Evolutionary conservation across 257 asterid species (phyloP).

Genomic region (Penstemon barbatus): DNA sequence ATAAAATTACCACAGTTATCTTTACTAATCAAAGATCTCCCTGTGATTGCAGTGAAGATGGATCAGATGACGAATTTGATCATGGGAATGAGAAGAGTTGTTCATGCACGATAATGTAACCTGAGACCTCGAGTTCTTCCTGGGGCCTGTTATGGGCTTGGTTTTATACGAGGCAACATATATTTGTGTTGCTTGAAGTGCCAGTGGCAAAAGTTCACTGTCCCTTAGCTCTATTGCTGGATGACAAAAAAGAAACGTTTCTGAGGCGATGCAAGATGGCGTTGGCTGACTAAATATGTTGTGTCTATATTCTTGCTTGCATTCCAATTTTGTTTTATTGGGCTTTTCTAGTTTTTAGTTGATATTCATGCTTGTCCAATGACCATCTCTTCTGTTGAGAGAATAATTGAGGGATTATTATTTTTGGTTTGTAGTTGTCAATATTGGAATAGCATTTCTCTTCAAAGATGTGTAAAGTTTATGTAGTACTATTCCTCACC

Average conservation of each 20-base stretch:
- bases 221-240: slow-evolving; percentile 21
- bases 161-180: slow-evolving; percentile 9
- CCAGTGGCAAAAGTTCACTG: slow-evolving; percentile 20
- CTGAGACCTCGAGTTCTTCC: slow-evolving; percentile 11
- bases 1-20: background rate
- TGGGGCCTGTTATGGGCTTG: slow-evolving; percentile 12
- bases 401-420: slow-evolving; percentile 23
- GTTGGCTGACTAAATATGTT: slow-evolving; percentile 32
- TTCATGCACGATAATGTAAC: slow-evolving; percentile 83
- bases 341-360: slow-evolving; percentile 14
- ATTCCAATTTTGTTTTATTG: slow-evolving; percentile 41
- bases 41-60: slow-evolving; percentile 66
- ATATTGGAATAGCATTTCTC: slow-evolving; percentile 29
- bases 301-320: slow-evolving; percentile 32
- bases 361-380: slow-evolving; percentile 33
- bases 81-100: slow-evolving; percentile 54
- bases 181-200: slow-evolving; percentile 27
- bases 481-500: background rate
- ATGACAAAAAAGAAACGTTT: slow-evolving; percentile 2
- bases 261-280: slow-evolving; percentile 27
- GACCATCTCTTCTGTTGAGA: slow-evolving; percentile 17
- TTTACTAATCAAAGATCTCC: slow-evolving; percentile 30
- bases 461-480: slow-evolving; percentile 24
- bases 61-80: slow-evolving; percentile 74
- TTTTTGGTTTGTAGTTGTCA: slow-evolving; percentile 35